These are phyloP conservation scores for Annulohypoxylon stygium DNA, from an alignment of 495 filamentous ascomycete genomes.

Conservation along the genomic window DNA sequence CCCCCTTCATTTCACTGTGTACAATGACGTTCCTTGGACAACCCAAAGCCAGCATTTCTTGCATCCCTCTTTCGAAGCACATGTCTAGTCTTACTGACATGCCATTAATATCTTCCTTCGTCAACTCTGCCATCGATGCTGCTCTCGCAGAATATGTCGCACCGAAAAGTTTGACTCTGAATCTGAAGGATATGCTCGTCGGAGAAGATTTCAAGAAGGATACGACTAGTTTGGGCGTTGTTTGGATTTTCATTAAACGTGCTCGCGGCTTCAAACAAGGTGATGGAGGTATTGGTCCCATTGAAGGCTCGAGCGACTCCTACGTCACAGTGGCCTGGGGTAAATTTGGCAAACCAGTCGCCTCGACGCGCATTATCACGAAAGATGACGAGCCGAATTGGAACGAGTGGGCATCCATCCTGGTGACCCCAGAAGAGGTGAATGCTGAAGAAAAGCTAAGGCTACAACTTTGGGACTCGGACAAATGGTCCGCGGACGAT, in stretches of 20 bases:
- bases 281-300: conserved; percentile 66
- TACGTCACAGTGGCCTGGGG: conserved; percentile 81
- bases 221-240: conserved; percentile 71
- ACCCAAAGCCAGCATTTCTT: conserved; percentile 76
- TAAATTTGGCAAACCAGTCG: conserved; percentile 78
- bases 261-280: conserved; percentile 76
- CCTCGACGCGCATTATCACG: conserved; percentile 71
- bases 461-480: conserved; percentile 79
- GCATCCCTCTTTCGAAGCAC: conserved; percentile 73
- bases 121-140: conserved; percentile 78
- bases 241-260: conserved; percentile 72
- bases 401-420: conserved; percentile 74
- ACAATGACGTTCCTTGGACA: conserved; percentile 83
- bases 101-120: conserved; percentile 77
- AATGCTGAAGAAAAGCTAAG: conserved; percentile 78
- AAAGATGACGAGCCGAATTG: conserved; percentile 74
- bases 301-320: conserved; percentile 73
- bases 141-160: conserved; percentile 79
- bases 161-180: conserved; percentile 76
- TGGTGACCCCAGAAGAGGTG: conserved; percentile 76
- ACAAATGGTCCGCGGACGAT: conserved; percentile 76
- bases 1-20: conserved; percentile 76
- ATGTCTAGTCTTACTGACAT: conserved; percentile 78
- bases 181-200: conserved; percentile 79
- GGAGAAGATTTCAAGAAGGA: conserved; percentile 85